Percentiles rank a stretch among this genome's conserved stretches.
These are phyloP conservation scores for Phytophthora podocarpi DNA, from an alignment of 352 stramenopile species.

Conservation along the genomic window DNA sequence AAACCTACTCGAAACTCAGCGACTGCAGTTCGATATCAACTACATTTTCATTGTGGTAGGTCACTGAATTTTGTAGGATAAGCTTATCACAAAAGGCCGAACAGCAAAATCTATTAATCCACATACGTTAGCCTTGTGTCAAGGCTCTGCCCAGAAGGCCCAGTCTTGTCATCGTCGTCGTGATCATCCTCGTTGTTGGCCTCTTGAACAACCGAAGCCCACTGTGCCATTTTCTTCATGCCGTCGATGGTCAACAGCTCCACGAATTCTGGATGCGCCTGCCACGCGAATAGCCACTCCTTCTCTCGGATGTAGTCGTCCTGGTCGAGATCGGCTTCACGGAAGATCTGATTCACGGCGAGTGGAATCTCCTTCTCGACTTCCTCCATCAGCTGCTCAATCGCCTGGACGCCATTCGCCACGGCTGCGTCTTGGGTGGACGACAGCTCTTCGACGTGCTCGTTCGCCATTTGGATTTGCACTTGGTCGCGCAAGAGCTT, in stretches of 20 bases:
- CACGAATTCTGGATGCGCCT: slow-evolving; percentile 80
- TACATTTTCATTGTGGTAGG: no score
- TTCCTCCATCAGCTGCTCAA: slow-evolving; percentile 76
- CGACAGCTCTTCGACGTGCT: slow-evolving; percentile 42
- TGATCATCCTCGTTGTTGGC: slow-evolving; percentile 21
- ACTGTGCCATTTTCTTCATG: slow-evolving; percentile 86
- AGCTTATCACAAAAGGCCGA: no score
- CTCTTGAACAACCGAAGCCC: slow-evolving; percentile 65
- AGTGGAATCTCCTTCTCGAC: slow-evolving; percentile 85
- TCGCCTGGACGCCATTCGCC: slow-evolving; percentile 52
- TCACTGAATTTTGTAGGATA: no score
- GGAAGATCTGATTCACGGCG: slow-evolving; percentile 86
- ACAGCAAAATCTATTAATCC: no score
- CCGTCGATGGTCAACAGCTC: slow-evolving; percentile 86
- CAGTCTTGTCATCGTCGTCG: slow-evolving; percentile 39
- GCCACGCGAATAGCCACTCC: slow-evolving; percentile 85
- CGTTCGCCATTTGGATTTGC: slow-evolving; percentile 59
- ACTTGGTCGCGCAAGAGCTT: slow-evolving; percentile 78
- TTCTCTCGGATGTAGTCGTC: slow-evolving; percentile 81
- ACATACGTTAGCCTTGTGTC: slow-evolving; percentile 68
- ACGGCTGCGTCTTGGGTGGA: slow-evolving; percentile 56
- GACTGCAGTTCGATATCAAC: no score
- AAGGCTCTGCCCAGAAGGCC: slow-evolving; percentile 26
- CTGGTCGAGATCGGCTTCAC: slow-evolving; percentile 75
- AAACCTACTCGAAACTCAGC: no score